These are phyloP conservation scores for Fusarium cicatricum DNA, from an alignment of 2,329 filamentous ascomycete genomes.

Conservation along the genomic window DNA sequence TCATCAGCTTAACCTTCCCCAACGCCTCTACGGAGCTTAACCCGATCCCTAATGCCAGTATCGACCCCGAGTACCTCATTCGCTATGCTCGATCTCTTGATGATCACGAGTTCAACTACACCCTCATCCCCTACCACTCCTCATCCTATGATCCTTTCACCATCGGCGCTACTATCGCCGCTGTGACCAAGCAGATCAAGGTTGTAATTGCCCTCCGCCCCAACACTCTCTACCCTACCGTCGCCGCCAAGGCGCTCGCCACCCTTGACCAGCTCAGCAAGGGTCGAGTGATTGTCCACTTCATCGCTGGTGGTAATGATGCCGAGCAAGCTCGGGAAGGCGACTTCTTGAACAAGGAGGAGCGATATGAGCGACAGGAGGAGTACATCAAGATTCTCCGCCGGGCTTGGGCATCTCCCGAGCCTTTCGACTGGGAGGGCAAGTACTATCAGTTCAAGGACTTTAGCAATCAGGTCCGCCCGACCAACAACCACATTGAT, in stretches of 20 bases:
- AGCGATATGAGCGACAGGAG: constrained; percentile 66
- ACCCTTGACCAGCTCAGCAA: constrained; percentile 67
- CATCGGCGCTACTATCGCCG: constrained; percentile 64
- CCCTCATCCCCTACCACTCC: constrained; percentile 66
- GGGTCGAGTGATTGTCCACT: constrained; percentile 68
- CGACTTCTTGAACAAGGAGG: constrained; percentile 65
- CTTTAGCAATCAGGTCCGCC: constrained; percentile 63
- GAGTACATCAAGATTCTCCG: constrained; percentile 69
- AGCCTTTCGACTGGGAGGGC: constrained; percentile 68
- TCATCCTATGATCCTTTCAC: constrained; percentile 57
- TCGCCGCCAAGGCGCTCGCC: constrained; percentile 68
- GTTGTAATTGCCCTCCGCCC: constrained; percentile 69
- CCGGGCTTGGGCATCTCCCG: constrained; percentile 63
- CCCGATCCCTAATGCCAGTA: constrained; percentile 58
- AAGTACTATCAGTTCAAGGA: constrained; percentile 67
- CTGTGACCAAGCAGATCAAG: constrained; percentile 66
- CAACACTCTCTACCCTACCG: constrained; percentile 66
- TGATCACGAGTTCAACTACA: constrained; percentile 69
- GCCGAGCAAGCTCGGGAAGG: constrained; percentile 67
- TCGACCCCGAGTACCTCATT: constrained; percentile 63
- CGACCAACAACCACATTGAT: constrained; percentile 61
- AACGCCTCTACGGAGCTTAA: constrained; percentile 65
- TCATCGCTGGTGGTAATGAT: constrained; percentile 69
- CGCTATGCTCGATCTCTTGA: constrained; percentile 66
- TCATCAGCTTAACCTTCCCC: constrained; percentile 66